These are phyloP conservation scores for Magnolia sinica DNA, from an alignment of 164 flowering plant genomes.

Conservation along the genomic window DNA sequence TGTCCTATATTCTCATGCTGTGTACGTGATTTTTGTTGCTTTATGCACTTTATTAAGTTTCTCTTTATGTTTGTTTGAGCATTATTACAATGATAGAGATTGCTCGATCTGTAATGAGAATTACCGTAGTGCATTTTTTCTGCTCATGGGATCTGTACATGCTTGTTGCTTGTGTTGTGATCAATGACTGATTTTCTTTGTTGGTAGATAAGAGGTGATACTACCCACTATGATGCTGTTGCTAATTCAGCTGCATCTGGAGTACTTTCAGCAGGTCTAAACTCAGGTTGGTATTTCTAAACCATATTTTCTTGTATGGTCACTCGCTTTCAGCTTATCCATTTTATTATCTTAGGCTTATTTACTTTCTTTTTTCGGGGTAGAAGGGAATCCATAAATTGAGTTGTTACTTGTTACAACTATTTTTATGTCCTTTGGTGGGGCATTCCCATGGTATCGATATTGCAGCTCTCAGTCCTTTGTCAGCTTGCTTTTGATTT, in stretches of 20 bases:
- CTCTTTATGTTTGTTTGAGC: background rate
- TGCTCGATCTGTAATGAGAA: background rate
- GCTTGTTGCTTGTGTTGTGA: constrained; percentile 7
- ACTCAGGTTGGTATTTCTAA: constrained; percentile 58
- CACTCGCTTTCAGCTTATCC: background rate
- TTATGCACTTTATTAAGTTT: background rate
- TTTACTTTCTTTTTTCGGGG: background rate
- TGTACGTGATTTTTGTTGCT: background rate
- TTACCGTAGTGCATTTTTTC: background rate
- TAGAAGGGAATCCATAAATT: background rate
- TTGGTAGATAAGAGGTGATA: constrained; percentile 88
- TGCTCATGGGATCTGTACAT: background rate
- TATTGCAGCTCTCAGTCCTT: background rate
- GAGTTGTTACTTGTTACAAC: background rate
- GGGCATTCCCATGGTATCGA: background rate
- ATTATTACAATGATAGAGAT: background rate
- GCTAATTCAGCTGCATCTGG: constrained; percentile 96
- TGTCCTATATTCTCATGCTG: no score
- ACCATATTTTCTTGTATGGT: background rate
- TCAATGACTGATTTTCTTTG: constrained; percentile 8
- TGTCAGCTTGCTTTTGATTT: background rate
- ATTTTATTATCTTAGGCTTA: background rate
- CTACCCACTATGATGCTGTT: constrained; percentile 97
- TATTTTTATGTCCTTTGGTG: background rate
- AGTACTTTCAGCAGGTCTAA: constrained; percentile 82